Conservation (phyloP, 1,284 basidiomycete species). For the Ganoderma lingzhi region DNA sequence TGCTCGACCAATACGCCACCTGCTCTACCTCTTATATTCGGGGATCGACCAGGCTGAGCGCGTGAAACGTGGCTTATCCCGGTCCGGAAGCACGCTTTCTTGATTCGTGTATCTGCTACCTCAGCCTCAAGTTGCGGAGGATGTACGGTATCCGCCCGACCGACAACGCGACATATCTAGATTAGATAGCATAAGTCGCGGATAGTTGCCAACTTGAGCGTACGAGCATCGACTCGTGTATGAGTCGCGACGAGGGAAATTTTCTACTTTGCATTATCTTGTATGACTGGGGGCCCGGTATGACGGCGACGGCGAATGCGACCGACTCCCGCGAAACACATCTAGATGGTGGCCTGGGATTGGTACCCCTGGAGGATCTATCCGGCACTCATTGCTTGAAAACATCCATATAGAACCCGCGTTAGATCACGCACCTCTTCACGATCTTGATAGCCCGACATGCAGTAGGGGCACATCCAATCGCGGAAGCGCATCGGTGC, state of each 20-base stretch:
- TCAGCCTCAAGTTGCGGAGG: not conserved
- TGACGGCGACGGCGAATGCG: not conserved
- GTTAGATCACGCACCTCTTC: not conserved
- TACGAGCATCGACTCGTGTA: not conserved
- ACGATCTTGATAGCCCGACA: not conserved
- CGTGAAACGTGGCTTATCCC: not conserved
- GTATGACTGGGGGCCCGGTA: not conserved
- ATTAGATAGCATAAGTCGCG: conserved; percentile 4
- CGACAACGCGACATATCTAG: not conserved
- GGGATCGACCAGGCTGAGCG: conserved; percentile 1
- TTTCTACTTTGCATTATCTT: not conserved
- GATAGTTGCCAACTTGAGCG: conserved; percentile 3
- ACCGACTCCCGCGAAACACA: conserved; percentile 1
- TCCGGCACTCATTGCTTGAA: not conserved
- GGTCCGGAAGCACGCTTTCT: conserved; percentile 8
- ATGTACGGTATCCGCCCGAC: not conserved
- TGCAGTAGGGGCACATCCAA: not conserved
- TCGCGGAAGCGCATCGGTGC: not conserved
- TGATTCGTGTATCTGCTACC: conserved; percentile 8
- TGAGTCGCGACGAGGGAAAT: not conserved
- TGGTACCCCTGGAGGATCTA: not conserved
- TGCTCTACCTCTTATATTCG: not conserved
- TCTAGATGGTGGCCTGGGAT: not conserved
- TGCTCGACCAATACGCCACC: not conserved
- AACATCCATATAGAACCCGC: not conserved